These are phyloP conservation scores for Sphenostylis stenocarpa DNA, from an alignment of 306 rosid genomes.

Conservation along the genomic window DNA sequence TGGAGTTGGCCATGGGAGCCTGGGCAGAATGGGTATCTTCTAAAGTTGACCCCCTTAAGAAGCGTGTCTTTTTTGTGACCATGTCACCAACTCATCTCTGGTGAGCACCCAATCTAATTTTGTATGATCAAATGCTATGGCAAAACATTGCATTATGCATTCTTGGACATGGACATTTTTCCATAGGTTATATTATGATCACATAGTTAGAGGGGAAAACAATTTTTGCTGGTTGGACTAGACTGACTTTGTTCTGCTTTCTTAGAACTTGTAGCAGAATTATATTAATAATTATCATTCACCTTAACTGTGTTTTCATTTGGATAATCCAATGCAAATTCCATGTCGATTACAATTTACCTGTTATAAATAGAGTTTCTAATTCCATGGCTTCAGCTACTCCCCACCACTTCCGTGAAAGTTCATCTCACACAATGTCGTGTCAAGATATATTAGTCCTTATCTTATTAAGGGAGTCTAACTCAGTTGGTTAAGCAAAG, in stretches of 20 bases:
- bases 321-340: background rate
- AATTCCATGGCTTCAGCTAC: background rate
- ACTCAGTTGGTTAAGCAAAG: no score
- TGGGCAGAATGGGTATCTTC: slow-evolving; percentile 97
- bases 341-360: background rate
- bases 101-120: slow-evolving; percentile 43
- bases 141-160: slow-evolving; percentile 8
- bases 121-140: background rate
- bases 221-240: background rate
- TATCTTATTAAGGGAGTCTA: background rate
- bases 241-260: slow-evolving; percentile 3
- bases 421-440: no score
- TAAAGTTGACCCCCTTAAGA: slow-evolving; percentile 64
- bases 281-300: slow-evolving; percentile 2
- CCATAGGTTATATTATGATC: background rate
- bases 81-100: slow-evolving; percentile 99
- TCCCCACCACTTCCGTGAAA: background rate
- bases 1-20: slow-evolving; percentile 93
- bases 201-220: background rate
- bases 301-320: background rate
- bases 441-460: background rate
- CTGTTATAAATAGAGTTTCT: background rate
- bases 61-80: slow-evolving; percentile 74
- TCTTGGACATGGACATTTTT: slow-evolving; percentile 19
- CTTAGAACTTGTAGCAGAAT: slow-evolving; percentile 1